Base-by-base conservation (phyloP, 139 green algal genomes). In the Tetraselmis striata region DNA sequence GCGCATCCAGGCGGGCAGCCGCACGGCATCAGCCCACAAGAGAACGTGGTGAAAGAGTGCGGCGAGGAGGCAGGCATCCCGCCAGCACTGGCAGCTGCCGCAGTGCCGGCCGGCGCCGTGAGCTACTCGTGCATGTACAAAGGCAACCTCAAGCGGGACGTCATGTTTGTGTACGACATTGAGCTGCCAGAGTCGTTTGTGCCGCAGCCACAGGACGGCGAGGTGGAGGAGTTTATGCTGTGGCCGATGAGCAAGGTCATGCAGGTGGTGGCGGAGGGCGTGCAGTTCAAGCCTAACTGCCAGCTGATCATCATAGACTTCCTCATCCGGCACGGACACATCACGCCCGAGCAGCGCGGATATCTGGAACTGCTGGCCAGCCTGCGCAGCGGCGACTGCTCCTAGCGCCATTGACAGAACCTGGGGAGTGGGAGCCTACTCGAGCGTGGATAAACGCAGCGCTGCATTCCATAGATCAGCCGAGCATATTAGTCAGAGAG, bases 281-380 rank as follows among this genome's bases (percentile, higher is more conserved):
- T 88, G 22, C 88, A 96, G n/a, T 98, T 95, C 89, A 99, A 99
- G 85, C 89, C 91, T 30, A 99, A 99, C 87, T 98, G 94, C 87
- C 89, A 87, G 31, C 82, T 98, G 1, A 95, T 99, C 0, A 93
- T 99, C 82, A 94, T 97, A 23, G 93, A 98, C 85, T 98, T 99
- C 83, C 75, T 98, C 28, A 29, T 98, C 0, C 82, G 94, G 1
- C 91, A 92, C 74, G 89, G 90, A 1, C 80, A 85, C 31, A 32
- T 94, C 2, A 84, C 81, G 0, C 91, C 92, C n/a, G 91, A 94
- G 29, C 77, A 86, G 79, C 82, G 79, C 2, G 91, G 90, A 23
- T 97, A 97, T 86, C 77, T 96, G 1, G 32, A 89, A 22, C 84
- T 98, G 22, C 31, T 97, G 30, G 23, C 74, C 0, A 76, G 78